Evolutionary conservation across 2,329 filamentous ascomycete genomes (phyloP), one percentile per base, ranked within the genome.

Genomic region (Emericellopsis atlantica): DNA sequence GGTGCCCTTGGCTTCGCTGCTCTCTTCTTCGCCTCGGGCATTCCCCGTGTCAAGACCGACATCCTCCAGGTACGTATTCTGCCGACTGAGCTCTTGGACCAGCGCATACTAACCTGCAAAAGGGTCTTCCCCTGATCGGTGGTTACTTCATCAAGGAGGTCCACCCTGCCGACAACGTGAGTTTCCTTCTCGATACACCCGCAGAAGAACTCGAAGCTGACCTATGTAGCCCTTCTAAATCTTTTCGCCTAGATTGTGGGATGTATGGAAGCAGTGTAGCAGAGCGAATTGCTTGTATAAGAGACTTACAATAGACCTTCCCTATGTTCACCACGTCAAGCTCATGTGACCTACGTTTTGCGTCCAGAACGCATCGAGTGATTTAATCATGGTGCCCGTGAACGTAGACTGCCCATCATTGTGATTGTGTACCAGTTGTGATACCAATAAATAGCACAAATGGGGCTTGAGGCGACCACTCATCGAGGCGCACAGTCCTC

Each of bases 121-220:
- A 78, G 72, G 73, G 75, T 58, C 47, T 80, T 16, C 76, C 76
- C 48, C 45, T 74, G 49, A 47, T 79, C 44, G 67, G 67, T 48
- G 46, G 51, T 38, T 61, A 66, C 59, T 80, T 69, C 57, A 51
- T 65, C 51, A 68, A 71, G 56, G 64, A 75, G 54, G 51, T 74
- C 49, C 69, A 73, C 50, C 64, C 76, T 44, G 72, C 75, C 45
- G 76, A 81, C 62, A 79, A 78, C 62, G 76, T 80, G 51, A 65
- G 74, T 68, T 22, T 15, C 6, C 12, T 24, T 22, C 10, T 10
- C 9, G 3, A 5, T 11, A 36, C 22, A 15, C 2, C 22, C 11
- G 7, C 22, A 14, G 29, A 11, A 16, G 18, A 14, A 22, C 11
- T 9, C 3, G 1, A 18, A 39, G 36, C 53, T 62, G 48, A 62